phyloP scores from a whole-genome alignment of 1,284 basidiomycete genomes.

The Fistulina hepatica region DNA sequence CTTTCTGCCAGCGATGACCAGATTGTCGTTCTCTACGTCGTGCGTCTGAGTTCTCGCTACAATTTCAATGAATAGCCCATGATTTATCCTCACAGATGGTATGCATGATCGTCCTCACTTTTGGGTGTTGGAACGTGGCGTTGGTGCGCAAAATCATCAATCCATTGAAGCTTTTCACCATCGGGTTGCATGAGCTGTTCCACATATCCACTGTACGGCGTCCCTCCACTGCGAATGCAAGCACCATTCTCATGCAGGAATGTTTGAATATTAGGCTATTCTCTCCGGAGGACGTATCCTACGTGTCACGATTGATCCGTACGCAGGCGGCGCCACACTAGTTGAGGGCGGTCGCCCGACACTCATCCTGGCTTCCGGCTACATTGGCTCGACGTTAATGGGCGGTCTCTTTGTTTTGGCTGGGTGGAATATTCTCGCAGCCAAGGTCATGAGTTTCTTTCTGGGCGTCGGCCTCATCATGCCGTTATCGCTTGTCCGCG shows the following conservation, averaged over 20 bases:
- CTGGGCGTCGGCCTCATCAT: constrained; percentile 63
- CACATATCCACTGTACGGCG: constrained; percentile 59
- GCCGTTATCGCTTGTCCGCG: constrained; percentile 67
- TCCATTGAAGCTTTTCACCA: constrained; percentile 73
- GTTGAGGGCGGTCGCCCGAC: constrained; percentile 64
- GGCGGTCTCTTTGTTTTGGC: constrained; percentile 71
- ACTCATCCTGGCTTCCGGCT: constrained; percentile 63
- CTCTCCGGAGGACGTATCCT: constrained; percentile 65
- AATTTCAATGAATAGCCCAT: neutral
- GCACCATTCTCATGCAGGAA: constrained; percentile 3
- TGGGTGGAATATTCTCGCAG: constrained; percentile 68
- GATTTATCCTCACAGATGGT: constrained; percentile 41
- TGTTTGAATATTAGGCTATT: too few species aligned
- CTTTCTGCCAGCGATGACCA: constrained; percentile 21
- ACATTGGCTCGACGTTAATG: constrained; percentile 67
- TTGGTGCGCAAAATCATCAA: constrained; percentile 63
- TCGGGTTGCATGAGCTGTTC: constrained; percentile 78
- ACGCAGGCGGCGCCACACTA: constrained; percentile 66
- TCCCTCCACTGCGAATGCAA: constrained; percentile 1
- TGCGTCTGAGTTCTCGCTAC: constrained; percentile 28
- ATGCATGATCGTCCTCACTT: constrained; percentile 70
- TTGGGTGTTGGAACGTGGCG: constrained; percentile 74
- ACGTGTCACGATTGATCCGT: constrained; percentile 72
- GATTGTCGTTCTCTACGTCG: constrained; percentile 64
- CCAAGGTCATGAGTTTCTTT: constrained; percentile 75